Percentiles rank a stretch among this genome's conserved stretches.
phyloP scores from a whole-genome alignment of 1,284 basidiomycete species.

The Mycena citricolor region DNA sequence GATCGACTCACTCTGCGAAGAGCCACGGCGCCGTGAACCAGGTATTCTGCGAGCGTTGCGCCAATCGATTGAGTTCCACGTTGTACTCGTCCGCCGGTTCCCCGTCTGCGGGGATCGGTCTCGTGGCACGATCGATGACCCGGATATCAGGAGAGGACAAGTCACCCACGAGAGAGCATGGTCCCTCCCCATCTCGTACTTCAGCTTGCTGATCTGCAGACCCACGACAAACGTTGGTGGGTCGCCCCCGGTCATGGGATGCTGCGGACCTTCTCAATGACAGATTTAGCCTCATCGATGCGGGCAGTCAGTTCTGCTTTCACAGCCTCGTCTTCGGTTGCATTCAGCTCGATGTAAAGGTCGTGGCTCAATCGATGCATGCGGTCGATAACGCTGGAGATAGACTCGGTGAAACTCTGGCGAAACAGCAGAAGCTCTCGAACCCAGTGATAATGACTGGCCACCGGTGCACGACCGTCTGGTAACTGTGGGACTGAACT shows the following conservation, averaged over 20 bases:
- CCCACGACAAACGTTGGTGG: background rate
- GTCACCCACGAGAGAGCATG: constrained; percentile 63
- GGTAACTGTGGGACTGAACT: constrained; percentile 33
- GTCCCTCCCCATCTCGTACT: constrained; percentile 89
- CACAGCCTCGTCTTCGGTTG: constrained; percentile 20
- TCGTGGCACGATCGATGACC: constrained; percentile 32
- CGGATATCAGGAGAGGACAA: background rate
- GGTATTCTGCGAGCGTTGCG: constrained; percentile 54
- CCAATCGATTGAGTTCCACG: constrained; percentile 57
- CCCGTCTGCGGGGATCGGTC: constrained; percentile 71
- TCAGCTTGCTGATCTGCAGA: constrained; percentile 70
- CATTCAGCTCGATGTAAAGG: constrained; percentile 26
- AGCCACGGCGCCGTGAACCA: constrained; percentile 96
- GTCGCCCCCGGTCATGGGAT: background rate
- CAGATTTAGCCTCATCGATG: constrained; percentile 71
- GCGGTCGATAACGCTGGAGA: constrained; percentile 34
- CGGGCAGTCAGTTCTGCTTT: constrained; percentile 30
- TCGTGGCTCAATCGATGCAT: constrained; percentile 36
- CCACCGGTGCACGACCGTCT: constrained; percentile 73
- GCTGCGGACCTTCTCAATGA: constrained; percentile 55
- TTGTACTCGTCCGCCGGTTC: constrained; percentile 76
- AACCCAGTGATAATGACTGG: constrained; percentile 85
- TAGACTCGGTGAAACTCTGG: constrained; percentile 40
- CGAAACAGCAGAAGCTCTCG: constrained; percentile 68
- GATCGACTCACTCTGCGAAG: constrained; percentile 76